phyloP scores from a whole-genome alignment of 768 basidiomycete genomes.

The Ramaria sp. region DNA sequence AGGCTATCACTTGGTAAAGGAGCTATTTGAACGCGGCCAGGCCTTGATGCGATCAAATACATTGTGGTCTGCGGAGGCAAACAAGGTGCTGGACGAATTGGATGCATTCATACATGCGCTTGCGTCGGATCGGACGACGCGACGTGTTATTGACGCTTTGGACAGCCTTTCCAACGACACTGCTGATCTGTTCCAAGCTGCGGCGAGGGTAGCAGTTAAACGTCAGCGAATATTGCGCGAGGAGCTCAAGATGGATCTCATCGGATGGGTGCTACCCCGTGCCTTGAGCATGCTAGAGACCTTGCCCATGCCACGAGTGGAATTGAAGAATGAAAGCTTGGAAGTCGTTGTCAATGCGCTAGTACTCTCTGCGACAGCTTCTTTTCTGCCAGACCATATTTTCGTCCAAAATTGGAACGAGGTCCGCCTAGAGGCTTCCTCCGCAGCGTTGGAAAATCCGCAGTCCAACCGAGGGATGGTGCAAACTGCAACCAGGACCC shows the following conservation, averaged over 20 bases:
- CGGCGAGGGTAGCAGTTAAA: background rate
- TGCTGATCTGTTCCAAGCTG: constrained; percentile 1
- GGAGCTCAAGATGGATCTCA: constrained; percentile 8
- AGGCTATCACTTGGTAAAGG: constrained; percentile 7
- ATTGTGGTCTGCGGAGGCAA: constrained; percentile 9
- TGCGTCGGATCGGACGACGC: constrained; percentile 12
- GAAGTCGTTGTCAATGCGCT: constrained; percentile 18
- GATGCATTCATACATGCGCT: constrained; percentile 12
- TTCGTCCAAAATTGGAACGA: constrained; percentile 16
- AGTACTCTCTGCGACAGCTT: constrained; percentile 12
- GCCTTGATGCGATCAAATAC: constrained; percentile 8
- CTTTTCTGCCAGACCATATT: constrained; percentile 18
- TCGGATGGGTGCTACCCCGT: constrained; percentile 19
- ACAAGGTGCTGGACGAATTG: constrained; percentile 11
- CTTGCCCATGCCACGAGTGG: constrained; percentile 21
- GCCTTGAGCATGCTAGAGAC: constrained; percentile 13
- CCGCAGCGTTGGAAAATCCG: background rate
- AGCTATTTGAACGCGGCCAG: constrained; percentile 13
- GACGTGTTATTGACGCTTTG: constrained; percentile 11
- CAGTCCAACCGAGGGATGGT: background rate
- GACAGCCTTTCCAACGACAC: constrained; percentile 5
- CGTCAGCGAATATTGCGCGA: constrained; percentile 1
- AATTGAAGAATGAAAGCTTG: constrained; percentile 11
- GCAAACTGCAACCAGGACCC: constrained; percentile 1
- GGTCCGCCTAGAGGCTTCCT: constrained; percentile 13